Percentiles rank a stretch among this genome's conserved stretches.
Conservation (phyloP, 495 filamentous ascomycete genomes). For the Schizothecium vesticola region DNA sequence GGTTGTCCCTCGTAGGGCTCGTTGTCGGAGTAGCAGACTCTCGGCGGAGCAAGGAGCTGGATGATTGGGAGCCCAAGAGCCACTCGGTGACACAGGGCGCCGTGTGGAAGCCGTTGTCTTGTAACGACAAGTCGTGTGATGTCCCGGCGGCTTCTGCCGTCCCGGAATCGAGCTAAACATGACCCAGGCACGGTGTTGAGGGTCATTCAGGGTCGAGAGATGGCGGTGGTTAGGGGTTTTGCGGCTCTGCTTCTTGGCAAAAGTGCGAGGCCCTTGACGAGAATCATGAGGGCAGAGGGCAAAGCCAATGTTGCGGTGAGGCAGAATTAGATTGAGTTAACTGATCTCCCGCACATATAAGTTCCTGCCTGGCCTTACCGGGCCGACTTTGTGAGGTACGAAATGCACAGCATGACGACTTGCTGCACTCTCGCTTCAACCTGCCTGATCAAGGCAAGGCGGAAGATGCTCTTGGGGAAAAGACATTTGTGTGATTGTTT, state of each 20-base stretch:
- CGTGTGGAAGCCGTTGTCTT: neutral
- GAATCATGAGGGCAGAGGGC: neutral
- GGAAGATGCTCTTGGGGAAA: neutral
- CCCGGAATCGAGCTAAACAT: neutral
- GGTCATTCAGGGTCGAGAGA: neutral
- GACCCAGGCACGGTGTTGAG: neutral
- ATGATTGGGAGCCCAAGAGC: neutral
- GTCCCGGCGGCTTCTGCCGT: neutral
- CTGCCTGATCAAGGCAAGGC: neutral
- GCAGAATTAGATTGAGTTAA: neutral
- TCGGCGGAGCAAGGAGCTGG: neutral
- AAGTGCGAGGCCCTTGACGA: neutral
- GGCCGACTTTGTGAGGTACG: neutral
- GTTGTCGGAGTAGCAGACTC: neutral
- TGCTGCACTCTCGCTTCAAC: neutral
- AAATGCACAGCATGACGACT: neutral
- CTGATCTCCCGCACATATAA: neutral
- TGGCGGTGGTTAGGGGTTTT: neutral
- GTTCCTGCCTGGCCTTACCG: neutral
- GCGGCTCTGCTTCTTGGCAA: neutral
- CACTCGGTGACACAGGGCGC: neutral
- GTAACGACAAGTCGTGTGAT: neutral
- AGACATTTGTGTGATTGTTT: neutral
- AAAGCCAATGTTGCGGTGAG: neutral
- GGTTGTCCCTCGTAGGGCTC: neutral